These are phyloP conservation scores for Gloeopeniophorella convolvens DNA, from an alignment of 768 basidiomycete genomes.

Conservation along the genomic window DNA sequence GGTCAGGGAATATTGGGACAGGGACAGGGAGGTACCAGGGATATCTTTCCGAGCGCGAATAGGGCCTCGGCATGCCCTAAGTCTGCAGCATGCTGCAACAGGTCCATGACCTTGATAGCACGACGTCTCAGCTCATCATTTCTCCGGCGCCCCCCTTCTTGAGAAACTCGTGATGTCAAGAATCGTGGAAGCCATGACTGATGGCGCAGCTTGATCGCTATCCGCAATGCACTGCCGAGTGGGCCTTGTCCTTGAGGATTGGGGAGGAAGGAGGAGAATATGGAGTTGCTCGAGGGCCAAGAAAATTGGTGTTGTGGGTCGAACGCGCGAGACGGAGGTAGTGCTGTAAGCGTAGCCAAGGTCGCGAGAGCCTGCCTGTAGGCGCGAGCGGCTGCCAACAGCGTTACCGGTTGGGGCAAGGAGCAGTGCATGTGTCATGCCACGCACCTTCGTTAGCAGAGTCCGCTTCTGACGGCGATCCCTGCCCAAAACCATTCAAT, in stretches of 20 bases:
- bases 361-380: conserved; percentile 72
- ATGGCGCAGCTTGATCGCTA: conserved; percentile 58
- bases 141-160: conserved; percentile 36
- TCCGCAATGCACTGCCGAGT: conserved; percentile 61
- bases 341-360: conserved; percentile 55
- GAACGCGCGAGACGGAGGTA: conserved; percentile 49
- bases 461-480: conserved; percentile 3
- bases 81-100: conserved; percentile 76
- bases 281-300: conserved; percentile 35
- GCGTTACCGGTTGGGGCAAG: neutral
- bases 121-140: conserved; percentile 60
- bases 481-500: neutral
- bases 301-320: conserved; percentile 40
- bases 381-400: conserved; percentile 54
- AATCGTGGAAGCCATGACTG: conserved; percentile 46
- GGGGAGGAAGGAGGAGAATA: conserved; percentile 62
- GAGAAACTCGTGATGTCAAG: conserved; percentile 35
- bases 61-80: conserved; percentile 71
- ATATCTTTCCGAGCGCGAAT: conserved; percentile 58
- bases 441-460: conserved; percentile 19
- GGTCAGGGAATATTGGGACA: neutral
- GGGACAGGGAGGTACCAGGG: conserved; percentile 43
- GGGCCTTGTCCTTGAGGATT: conserved; percentile 74
- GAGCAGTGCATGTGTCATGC: neutral
- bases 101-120: conserved; percentile 74